A percentile compares a stretch with the other conserved stretches of the same genome.
These are phyloP conservation scores for Phytopythium chamaehyphon DNA, from an alignment of 352 stramenopile genomes.

Conservation along the genomic window DNA sequence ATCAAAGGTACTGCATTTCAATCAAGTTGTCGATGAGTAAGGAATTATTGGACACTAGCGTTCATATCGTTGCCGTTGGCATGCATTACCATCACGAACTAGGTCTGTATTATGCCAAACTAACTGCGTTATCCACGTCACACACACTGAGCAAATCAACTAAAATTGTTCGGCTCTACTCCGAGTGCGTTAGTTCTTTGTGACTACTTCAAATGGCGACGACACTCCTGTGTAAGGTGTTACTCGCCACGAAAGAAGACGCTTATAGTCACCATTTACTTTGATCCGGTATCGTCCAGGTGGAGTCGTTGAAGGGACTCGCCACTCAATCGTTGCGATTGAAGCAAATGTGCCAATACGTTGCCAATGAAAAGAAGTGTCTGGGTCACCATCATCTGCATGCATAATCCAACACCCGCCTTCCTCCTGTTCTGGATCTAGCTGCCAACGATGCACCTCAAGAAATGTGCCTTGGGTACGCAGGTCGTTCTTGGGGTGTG, in stretches of 20 bases:
- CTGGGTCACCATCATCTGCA: conserved; percentile 64
- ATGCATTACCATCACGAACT: no score
- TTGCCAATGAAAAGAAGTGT: conserved; percentile 79
- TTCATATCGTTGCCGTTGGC: no score
- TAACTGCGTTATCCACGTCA: no score
- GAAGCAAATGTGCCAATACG: conserved; percentile 67
- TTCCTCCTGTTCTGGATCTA: conserved; percentile 21
- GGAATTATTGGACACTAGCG: no score
- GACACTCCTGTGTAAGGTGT: conserved; percentile 55
- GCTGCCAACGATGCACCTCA: conserved; percentile 69
- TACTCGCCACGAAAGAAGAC: conserved; percentile 47
- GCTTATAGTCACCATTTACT: conserved; percentile 75
- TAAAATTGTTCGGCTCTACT: not conserved
- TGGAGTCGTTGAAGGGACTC: conserved; percentile 40
- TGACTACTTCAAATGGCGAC: conserved; percentile 45
- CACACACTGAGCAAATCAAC: no score
- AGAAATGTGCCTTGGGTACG: conserved; percentile 73
- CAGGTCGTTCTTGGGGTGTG: conserved; percentile 82
- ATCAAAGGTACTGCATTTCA: no score
- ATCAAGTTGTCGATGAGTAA: no score
- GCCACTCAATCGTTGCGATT: conserved; percentile 67
- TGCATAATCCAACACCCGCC: conserved; percentile 68
- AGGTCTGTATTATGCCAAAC: no score
- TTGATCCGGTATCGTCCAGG: conserved; percentile 68
- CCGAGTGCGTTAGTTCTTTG: not conserved